Evolutionary conservation across 441 rosid species (phyloP), one percentile per base, ranked within the genome.

Genomic region (Hypseocharis bilobata): DNA sequence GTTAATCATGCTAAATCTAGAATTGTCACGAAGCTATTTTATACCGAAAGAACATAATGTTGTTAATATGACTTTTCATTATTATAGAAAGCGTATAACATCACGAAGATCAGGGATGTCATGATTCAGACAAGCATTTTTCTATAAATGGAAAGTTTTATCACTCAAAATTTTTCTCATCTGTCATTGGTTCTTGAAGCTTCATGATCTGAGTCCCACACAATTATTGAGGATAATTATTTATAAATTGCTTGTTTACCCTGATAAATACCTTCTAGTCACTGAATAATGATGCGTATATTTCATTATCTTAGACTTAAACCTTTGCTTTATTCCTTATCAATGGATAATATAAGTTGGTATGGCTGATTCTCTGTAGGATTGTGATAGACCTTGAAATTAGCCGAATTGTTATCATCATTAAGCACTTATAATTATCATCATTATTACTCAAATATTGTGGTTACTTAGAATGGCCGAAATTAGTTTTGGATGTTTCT

Each of bases 161-260:
- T 14, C 17, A 3, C 23, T 5, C 2, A 44, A 62, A 5, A 3
- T 19, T 42, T 72, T 28, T 13, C 17, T 10, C 6, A 8, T 52
- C 20, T 10, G 19, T 54, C 32, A 0, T 20, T 66, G 20, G 57
- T 69, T 13, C 65, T 47, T 20, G 49, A 70, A 56, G 56, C 65
- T 36, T 60, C 70, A 55, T 3, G 66, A 64, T 51, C 57, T 51
- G 1, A 2, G 57, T 40, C 57, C 23, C 17, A 32, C 65, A 22
- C 11, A 7, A 23, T 34, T 22, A 32, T 68, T 34, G 40, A 68
- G 60, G 19, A 4, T 20, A 22, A 2, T 30, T 32, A 2, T 61
- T 27, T 6, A 60, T n/a, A 29, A 6, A 57, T 63, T 17, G 10
- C 38, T 23, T 16, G 60, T 51, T 22, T 2, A 51, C 8, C 6